Base-by-base conservation (phyloP, 768 basidiomycete species). In the Kwoniella botswanensis region DNA sequence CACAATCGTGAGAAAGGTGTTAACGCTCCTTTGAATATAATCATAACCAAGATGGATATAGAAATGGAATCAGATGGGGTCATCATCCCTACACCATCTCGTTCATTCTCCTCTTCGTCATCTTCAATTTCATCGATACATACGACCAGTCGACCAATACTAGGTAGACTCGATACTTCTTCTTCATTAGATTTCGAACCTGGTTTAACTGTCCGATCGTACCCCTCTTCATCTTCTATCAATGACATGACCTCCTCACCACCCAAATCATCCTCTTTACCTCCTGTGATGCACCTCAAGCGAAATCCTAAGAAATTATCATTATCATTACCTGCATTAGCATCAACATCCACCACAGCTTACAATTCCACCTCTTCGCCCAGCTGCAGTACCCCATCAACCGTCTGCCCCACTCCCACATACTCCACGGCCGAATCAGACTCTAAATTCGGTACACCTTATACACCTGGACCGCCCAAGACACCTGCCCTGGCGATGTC, bases 391-490 rank as follows among this genome's bases (percentile, higher is more conserved):
- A 71, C 70, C 13, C 70, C 70, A 11, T 65, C 63, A 18, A 65
- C 70, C 17, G 64, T 66, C 53, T 71, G 63, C 50, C 64, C 70
- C 12, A 71, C 70, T 17, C 68, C 68, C 10, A 70, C 63, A 21
- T 63, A 43, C 35, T 55, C 59, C 21, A 43, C 52, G 1, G 60
- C 64, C 55, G 65, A 59, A 11, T 50, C 55, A 35, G 58, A 55
- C 57, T 65, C 64, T 2, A 53, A 55, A 35, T 71, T 65, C 63
- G 64, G 50, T 54, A 76, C 75, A 11, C 79, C 79, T 6, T 76
- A 70, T 64, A 77, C 79, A 2, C 79, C 79, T 18, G 79, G 79
- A 63, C 76, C 76, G 26, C 74, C 79, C 55, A 74, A 74, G 55
- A 76, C 79, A 4, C 75, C 79, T 1, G 67, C 73, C n/a, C 64